Evolutionary conservation across 345 rosid species (phyloP), one percentile per base, ranked within the genome.

Genomic region (Citropsis articulata): DNA sequence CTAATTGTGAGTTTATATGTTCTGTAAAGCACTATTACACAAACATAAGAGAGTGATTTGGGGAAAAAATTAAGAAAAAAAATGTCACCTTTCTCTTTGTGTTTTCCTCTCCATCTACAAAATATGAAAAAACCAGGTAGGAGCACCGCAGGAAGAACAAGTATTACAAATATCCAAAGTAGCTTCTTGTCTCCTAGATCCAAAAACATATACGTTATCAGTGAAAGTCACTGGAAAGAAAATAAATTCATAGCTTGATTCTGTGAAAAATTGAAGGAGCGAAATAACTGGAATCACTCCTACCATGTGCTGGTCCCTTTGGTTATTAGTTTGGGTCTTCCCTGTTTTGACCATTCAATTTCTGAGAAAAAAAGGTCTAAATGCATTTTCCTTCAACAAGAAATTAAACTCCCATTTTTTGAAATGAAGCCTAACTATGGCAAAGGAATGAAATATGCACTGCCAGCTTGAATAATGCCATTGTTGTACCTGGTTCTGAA

Each of bases 401-500:
- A 50, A 50, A 13, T 42, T 42, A 42, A 42, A 16, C 21, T 27
- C 31, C 0, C 19, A 61, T 1, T 24, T 61, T 61, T 61, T 10
- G 22, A 14, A 2, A 27, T 16, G 35, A 63, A 4, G 36, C 38
- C 38, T 30, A 16, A 13, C 28, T 63, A 0, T 28, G 14, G 30
- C 67, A 63, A 63, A 16, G 2, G 30, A 63, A 33, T 28, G 36
- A 63, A 63, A 53, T 16, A 0, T 53, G 57, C 21, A 53, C 21
- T 53, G 22, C 18, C 57, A 53, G 18, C n/a, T 53, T 53, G 2
- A 53, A 53, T 50, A 50, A 53, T 53, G 57, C 21, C 21, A 4
- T 18, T 18, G 13, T 69, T 42, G 63, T 9, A 83, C 88, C 86
- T 59, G 75, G 31, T 25, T 77, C 69, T 19, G 85, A 78, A 38